These are phyloP conservation scores for Bacidia rubella DNA, from an alignment of 495 filamentous ascomycete species.

Conservation along the genomic window DNA sequence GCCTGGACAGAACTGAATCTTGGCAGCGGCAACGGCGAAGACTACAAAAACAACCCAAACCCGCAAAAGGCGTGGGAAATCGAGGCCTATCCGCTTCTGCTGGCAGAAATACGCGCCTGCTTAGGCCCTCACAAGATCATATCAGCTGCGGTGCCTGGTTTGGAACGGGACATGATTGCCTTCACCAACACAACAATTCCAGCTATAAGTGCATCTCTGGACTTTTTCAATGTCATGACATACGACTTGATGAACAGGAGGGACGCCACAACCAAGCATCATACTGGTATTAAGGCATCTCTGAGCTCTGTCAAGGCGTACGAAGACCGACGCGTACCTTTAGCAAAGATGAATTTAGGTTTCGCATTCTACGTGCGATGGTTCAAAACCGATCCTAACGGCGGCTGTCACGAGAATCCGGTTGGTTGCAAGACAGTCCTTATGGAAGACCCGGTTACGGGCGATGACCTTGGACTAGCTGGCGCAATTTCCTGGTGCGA, in stretches of 20 bases:
- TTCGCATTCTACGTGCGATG: constrained; percentile 67
- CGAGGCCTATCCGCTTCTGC: constrained; percentile 47
- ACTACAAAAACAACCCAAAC: constrained; percentile 61
- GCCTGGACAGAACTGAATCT: too few relatives aligned
- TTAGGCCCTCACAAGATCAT: constrained; percentile 48
- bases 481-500: constrained; percentile 50
- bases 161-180: constrained; percentile 56
- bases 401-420: constrained; percentile 30
- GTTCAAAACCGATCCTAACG: constrained; percentile 45
- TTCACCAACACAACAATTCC: constrained; percentile 52
- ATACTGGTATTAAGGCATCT: constrained; percentile 44
- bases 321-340: constrained; percentile 38
- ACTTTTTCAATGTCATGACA: constrained; percentile 69
- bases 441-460: constrained; percentile 52
- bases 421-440: constrained; percentile 49
- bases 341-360: constrained; percentile 52
- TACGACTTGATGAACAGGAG: constrained; percentile 72
- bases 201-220: constrained; percentile 46
- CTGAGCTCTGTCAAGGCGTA: constrained; percentile 46
- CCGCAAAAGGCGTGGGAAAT: constrained; percentile 46
- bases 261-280: constrained; percentile 52
- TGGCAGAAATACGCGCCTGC: constrained; percentile 43
- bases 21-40: constrained; percentile 54
- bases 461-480: constrained; percentile 48
- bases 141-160: constrained; percentile 58